Conservation (phyloP, 345 rosid species). For the Eucalyptus victrix region DNA sequence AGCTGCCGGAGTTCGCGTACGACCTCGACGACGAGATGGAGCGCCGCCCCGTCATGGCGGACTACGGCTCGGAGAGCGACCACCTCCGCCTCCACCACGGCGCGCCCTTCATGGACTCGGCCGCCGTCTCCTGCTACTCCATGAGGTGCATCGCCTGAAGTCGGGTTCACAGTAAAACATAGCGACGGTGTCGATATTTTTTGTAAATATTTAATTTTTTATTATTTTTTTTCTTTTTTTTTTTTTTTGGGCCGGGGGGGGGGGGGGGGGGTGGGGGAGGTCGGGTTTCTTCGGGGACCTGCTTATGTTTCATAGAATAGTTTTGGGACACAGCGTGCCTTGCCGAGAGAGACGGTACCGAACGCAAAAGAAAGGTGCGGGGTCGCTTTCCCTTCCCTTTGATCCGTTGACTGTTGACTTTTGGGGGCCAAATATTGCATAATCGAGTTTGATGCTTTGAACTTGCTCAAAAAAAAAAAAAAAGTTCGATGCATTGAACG, state of each 20-base stretch:
- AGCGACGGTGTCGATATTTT: neutral
- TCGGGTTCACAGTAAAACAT: neutral
- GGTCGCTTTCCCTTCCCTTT: neutral
- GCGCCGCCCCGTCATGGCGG: conserved; percentile 16
- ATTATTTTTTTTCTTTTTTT: no score
- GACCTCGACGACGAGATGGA: conserved; percentile 51
- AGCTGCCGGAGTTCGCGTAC: conserved; percentile 44
- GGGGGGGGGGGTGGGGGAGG: fast-evolving
- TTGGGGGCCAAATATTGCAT: neutral
- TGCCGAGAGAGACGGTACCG: neutral
- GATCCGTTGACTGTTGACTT: neutral
- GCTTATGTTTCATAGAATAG: neutral
- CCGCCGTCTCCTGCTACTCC: conserved; percentile 21
- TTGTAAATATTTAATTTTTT: neutral
- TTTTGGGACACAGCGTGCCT: neutral
- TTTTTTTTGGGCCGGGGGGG: no score
- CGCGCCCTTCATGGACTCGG: conserved; percentile 7
- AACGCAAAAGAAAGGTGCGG: neutral
- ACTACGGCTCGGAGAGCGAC: conserved; percentile 46
- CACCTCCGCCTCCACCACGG: conserved; percentile 18
- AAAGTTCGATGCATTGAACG: neutral
- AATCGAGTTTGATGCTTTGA: neutral
- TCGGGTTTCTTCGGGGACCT: neutral
- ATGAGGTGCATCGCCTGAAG: conserved; percentile 37
- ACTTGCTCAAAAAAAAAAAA: no score